Conservation (phyloP, 371 early-diverging fungal genomes). For the Phascolomyces articulosus region DNA sequence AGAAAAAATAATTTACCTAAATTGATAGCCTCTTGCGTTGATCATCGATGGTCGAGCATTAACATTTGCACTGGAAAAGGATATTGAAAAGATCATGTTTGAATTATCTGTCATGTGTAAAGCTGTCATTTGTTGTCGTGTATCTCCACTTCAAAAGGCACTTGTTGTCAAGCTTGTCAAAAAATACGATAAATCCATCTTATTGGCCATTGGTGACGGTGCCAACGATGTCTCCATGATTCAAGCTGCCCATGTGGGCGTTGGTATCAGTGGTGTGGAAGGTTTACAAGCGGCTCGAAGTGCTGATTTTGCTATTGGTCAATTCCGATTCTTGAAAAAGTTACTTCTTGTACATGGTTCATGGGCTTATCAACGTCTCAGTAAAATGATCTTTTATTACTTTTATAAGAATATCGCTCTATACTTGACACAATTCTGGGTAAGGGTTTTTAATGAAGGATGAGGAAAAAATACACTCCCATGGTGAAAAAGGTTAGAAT, state of each 20-base stretch:
- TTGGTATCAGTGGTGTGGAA: slow-evolving; percentile 98
- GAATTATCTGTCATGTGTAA: slow-evolving; percentile 82
- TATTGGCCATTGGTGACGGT: slow-evolving; percentile 96
- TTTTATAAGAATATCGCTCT: slow-evolving; percentile 97
- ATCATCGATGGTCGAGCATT: slow-evolving; percentile 76
- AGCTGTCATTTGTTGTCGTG: slow-evolving; percentile 92
- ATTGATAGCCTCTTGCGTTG: slow-evolving; percentile 63
- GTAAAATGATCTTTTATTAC: slow-evolving; percentile 87
- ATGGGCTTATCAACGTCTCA: slow-evolving; percentile 91
- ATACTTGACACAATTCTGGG: slow-evolving; percentile 98
- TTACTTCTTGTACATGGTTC: slow-evolving; percentile 92
- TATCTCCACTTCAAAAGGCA: slow-evolving; percentile 94
- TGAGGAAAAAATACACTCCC: too few species aligned
- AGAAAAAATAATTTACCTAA: not conserved
- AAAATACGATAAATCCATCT: slow-evolving; percentile 71
- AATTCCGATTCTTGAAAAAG: slow-evolving; percentile 90
- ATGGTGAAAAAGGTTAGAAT: not conserved
- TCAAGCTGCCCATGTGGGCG: slow-evolving; percentile 94
- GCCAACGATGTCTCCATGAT: slow-evolving; percentile 99
- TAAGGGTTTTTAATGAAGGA: slow-evolving; percentile 23
- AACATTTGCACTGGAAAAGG: slow-evolving; percentile 73
- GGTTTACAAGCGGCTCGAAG: slow-evolving; percentile 97
- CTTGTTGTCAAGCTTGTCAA: slow-evolving; percentile 91
- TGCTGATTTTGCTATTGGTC: slow-evolving; percentile 95
- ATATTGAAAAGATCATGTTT: slow-evolving; percentile 70